phyloP scores from a whole-genome alignment of 768 basidiomycete genomes.

The Tephrocybe sp. region DNA sequence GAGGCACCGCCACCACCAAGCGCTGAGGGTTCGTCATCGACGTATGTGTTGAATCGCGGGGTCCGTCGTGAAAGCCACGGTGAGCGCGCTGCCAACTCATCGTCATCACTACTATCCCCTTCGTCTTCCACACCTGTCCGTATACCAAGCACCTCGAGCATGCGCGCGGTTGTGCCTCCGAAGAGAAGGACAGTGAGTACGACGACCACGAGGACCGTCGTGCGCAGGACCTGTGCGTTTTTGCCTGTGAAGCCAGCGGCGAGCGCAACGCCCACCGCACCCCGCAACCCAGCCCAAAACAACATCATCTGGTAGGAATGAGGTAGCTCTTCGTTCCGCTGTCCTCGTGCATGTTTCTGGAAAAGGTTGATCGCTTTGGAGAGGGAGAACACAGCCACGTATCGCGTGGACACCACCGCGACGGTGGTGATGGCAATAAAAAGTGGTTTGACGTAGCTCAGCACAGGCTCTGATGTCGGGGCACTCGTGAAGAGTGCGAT shows the following conservation, averaged over 20 bases:
- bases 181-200: conserved; percentile 93
- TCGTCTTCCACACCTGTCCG: conserved; percentile 94
- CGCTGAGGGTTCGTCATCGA: conserved; percentile 41
- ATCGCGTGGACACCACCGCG: conserved; percentile 91
- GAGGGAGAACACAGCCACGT: conserved; percentile 93
- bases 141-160: conserved; percentile 97
- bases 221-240: conserved; percentile 87
- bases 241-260: conserved; percentile 95
- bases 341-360: conserved; percentile 78
- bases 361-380: conserved; percentile 95
- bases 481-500: conserved; percentile 92
- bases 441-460: conserved; percentile 88
- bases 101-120: conserved; percentile 57
- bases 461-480: conserved; percentile 73
- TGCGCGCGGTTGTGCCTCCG: conserved; percentile 94
- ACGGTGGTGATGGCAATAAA: conserved; percentile 92
- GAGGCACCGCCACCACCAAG: conserved; percentile 30
- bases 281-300: conserved; percentile 96
- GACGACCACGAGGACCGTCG: conserved; percentile 93
- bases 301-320: conserved; percentile 99
- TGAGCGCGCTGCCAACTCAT: conserved; percentile 37
- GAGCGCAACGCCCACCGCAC: conserved; percentile 96
- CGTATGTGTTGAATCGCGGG: conserved; percentile 42
- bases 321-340: conserved; percentile 86
- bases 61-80: conserved; percentile 35